A percentile compares a stretch with the other conserved stretches of the same genome.
These are phyloP conservation scores for Suhomyces ambrosiae DNA, from an alignment of 1,139 yeast species.

Conservation along the genomic window DNA sequence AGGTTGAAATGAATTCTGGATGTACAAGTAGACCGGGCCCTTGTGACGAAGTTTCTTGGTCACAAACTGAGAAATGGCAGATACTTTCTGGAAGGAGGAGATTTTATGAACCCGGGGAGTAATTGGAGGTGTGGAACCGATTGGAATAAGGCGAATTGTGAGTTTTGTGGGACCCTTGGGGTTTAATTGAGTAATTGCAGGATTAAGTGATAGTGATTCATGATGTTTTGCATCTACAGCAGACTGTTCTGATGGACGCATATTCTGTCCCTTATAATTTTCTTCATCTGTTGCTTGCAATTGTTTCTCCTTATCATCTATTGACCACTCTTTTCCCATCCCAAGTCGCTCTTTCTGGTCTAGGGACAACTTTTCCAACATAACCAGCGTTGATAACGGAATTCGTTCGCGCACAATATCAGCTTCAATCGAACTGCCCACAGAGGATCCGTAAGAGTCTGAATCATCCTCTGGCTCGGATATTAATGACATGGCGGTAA, in stretches of 20 bases:
- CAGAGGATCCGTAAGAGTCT: constrained; percentile 7
- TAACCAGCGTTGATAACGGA: constrained; percentile 29
- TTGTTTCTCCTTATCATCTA: too few species aligned
- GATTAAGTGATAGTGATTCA: background rate
- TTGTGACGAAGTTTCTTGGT: constrained; percentile 39
- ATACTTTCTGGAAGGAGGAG: constrained; percentile 47
- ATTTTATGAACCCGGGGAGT: constrained; percentile 53
- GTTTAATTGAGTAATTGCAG: background rate
- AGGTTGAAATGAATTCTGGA: constrained; percentile 64
- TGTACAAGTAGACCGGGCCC: constrained; percentile 39
- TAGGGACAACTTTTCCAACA: constrained; percentile 22
- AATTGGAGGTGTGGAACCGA: constrained; percentile 57
- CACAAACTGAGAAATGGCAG: constrained; percentile 48
- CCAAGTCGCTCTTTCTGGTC: constrained; percentile 18
- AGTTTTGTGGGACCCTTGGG: constrained; percentile 27
- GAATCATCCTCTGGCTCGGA: constrained; percentile 12
- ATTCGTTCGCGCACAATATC: constrained; percentile 18
- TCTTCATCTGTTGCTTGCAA: too few species aligned
- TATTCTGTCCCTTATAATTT: too few species aligned
- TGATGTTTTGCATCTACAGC: too few species aligned
- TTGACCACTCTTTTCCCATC: too few species aligned
- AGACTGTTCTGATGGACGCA: too few species aligned
- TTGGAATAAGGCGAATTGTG: constrained; percentile 55
- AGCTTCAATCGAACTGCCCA: constrained; percentile 8
- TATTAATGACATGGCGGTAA: constrained; percentile 3